Conservation (phyloP, 495 filamentous ascomycete genomes). For the Aspergillus mulundensis region DNA sequence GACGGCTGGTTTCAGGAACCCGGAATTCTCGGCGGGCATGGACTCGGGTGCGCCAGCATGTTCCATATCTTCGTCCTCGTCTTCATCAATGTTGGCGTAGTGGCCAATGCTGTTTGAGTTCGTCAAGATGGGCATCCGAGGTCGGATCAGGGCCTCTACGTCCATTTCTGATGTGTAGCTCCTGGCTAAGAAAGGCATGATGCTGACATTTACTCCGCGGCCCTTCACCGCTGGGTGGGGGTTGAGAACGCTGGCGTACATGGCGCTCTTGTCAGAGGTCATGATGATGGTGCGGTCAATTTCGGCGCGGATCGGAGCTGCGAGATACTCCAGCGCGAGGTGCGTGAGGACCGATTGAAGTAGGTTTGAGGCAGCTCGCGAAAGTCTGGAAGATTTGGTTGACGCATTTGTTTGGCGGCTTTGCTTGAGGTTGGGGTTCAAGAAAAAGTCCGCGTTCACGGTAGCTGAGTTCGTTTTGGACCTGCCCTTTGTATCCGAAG, state of each 20-base stretch:
- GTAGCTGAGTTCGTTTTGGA: slow-evolving; percentile 33
- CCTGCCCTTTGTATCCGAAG: slow-evolving; percentile 32
- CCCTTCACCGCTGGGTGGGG: slow-evolving; percentile 58
- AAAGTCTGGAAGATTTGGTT: slow-evolving; percentile 26
- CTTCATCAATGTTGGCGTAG: slow-evolving; percentile 29
- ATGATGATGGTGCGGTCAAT: slow-evolving; percentile 78
- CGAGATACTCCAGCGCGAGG: slow-evolving; percentile 57
- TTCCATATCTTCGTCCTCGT: slow-evolving; percentile 36
- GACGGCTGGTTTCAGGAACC: slow-evolving; percentile 28
- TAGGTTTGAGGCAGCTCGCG: slow-evolving; percentile 52
- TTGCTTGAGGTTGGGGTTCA: slow-evolving; percentile 37
- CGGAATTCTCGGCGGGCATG: slow-evolving; percentile 14
- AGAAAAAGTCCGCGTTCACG: slow-evolving; percentile 54
- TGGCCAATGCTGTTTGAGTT: slow-evolving; percentile 26
- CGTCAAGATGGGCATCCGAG: slow-evolving; percentile 56
- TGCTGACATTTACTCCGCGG: slow-evolving; percentile 56
- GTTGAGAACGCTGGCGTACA: slow-evolving; percentile 77
- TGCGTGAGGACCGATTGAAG: slow-evolving; percentile 57
- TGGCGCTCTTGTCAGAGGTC: slow-evolving; percentile 56
- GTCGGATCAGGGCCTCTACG: slow-evolving; percentile 69
- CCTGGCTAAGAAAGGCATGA: slow-evolving; percentile 70
- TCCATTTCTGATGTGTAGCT: slow-evolving; percentile 54
- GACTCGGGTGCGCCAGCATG: slow-evolving; percentile 1
- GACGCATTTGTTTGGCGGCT: slow-evolving; percentile 16
- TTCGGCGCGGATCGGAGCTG: slow-evolving; percentile 59